Evolutionary conservation across 2,329 filamentous ascomycete genomes (phyloP), one percentile per base, ranked within the genome.

Genomic region (Diplodia corticola): DNA sequence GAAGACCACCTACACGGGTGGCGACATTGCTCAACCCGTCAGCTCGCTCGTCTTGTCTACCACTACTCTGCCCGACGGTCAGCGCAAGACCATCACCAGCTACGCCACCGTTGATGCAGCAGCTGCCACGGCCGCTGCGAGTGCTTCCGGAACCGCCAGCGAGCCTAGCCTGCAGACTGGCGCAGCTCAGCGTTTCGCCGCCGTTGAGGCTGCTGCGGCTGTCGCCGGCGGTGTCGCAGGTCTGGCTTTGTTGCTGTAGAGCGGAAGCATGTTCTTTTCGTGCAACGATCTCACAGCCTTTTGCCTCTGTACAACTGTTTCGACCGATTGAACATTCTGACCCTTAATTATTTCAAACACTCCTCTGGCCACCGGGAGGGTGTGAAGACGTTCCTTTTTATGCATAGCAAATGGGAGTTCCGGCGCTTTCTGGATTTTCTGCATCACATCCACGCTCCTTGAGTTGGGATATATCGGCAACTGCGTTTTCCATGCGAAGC

Each of bases 1-100:
- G 65, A 69, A 81, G 60, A 80, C 81, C 2, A 84, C 82, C 1
- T 82, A 79, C 70, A 82, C 80, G 1, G 81, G 81, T 4, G 74
- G 71, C 54, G 17, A 15, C 20, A 80, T 76, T 53, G 80, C 77
- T 22, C 71, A 68, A 9, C 40, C 40, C 5, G 77, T 83, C 22
- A 78, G 73, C 69, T 73, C 74, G 54, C 68, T 83, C 30, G 74
- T 78, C 33, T 69, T 82, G 3, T 66, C 75, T 44, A 77, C 75
- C 0, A 76, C 76, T 13, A 78, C 74, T 7, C 73, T 73, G 15
- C 57, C 69, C 0, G 68, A 75, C 49, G 77, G 77, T 9, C 59
- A 73, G 37, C 75, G 71, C 3, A 75, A 71, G 40, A 82, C 80
- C 1, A 74, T 82, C 61, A 83, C 81, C 20, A 80, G 77, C 57